Evolutionary conservation across 164 flowering plant genomes (phyloP).

Genomic region (Aristolochia contorta): DNA sequence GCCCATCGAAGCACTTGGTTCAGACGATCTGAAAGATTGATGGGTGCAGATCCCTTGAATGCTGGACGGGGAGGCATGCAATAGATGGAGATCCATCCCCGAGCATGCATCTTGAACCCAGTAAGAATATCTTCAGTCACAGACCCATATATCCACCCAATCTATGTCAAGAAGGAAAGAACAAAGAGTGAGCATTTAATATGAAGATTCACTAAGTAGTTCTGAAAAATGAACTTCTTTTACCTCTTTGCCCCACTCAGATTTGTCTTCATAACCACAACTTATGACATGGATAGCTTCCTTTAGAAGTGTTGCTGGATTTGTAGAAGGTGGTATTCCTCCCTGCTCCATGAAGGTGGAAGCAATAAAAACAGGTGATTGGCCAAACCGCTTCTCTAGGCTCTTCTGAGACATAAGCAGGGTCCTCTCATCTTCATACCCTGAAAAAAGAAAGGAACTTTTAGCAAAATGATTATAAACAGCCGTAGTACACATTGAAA

Average conservation of each 20-base stretch:
- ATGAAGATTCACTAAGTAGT: background rate
- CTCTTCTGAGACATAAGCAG: conserved; percentile 95
- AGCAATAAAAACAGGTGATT: conserved; percentile 89
- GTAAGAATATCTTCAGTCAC: conserved; percentile 98
- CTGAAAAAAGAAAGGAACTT: conserved; percentile 25
- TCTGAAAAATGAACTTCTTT: background rate
- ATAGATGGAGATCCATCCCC: conserved; percentile 94
- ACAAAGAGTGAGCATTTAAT: background rate
- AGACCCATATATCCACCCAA: conserved; percentile 98
- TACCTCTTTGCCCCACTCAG: conserved; percentile 99
- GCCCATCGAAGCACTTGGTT: conserved; percentile 99
- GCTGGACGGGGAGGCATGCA: conserved; percentile 98
- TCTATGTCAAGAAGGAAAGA: conserved; percentile 31
- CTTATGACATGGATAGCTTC: conserved; percentile 99
- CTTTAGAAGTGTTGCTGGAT: conserved; percentile 77
- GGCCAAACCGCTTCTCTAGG: conserved; percentile 94
- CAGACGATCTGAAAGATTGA: conserved; percentile 96
- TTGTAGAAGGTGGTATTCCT: conserved; percentile 91
- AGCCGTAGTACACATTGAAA: background rate
- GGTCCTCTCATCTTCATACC: conserved; percentile 86
- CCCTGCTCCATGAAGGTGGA: conserved; percentile 96
- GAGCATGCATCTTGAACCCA: conserved; percentile 98
- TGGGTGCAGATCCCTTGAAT: conserved; percentile 98
- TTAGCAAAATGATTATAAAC: background rate
- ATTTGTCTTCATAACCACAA: conserved; percentile 95